Base-by-base conservation (phyloP, 2,329 filamentous ascomycete genomes). In the Fusarium concolor region DNA sequence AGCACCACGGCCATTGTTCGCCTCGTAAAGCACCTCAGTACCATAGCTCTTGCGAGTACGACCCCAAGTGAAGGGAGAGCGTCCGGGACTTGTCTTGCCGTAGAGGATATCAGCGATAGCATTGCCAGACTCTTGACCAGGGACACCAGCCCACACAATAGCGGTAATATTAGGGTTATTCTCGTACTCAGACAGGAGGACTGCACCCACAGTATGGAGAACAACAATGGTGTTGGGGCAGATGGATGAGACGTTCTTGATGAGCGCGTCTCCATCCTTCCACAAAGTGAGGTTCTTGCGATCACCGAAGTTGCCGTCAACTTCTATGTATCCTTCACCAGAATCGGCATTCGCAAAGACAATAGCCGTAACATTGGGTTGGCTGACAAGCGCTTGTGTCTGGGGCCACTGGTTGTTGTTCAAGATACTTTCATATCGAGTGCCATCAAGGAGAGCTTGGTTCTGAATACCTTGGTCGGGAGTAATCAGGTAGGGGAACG, bases 141-240 rank as follows among this genome's bases (percentile, higher is more conserved):
- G 93, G 18, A 94, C 80, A 73, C 92, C 92, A 33, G 92, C 92
- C 86, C 91, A 96, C 3, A 97, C 77, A 53, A 97, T 93, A 38
- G 92, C 93, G 1, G 92, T 94, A 47, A 97, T 85, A 78, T 97
- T 97, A 35, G 88, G 86, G 78, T 89, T 89, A 52, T 92, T 81
- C 73, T 92, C 89, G 85, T 89, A 95, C 11, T 92, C 87, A 14
- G 89, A 87, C 24, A 97, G 80, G 1, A 96, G 81, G 6, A 96
- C 92, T 1, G 94, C 89, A 1, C 94, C 94, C 5, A 90, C 87
- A 2, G 92, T 93, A 82, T 98, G 95, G 61, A 98, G 90, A 58
- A 97, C 88, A 17, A 98, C 92, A 62, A 98, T 91, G 14, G 94
- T 97, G 85, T 97, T 97, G 81, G 90, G 89, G 84, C 91, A 94